Percentiles rank a stretch among this genome's conserved stretches.
phyloP scores from a whole-genome alignment of 148 eudicot genomes.

The Selenicereus undatus region DNA sequence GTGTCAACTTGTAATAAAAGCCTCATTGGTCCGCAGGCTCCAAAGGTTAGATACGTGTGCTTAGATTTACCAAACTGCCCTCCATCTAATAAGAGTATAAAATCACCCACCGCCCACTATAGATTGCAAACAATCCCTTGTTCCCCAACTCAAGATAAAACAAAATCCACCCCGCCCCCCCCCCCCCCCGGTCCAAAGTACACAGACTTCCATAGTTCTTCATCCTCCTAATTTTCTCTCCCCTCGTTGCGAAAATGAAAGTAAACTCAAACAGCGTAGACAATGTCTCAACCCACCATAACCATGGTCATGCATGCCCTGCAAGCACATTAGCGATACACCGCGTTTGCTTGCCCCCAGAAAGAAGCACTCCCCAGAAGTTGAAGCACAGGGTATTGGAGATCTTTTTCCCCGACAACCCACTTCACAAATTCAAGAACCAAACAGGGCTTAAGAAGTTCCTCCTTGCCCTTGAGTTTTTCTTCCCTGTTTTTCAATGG shows the following conservation, averaged over 20 bases:
- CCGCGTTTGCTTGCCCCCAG: constrained; percentile 71
- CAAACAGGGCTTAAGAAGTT: constrained; percentile 51
- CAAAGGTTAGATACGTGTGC: not conserved
- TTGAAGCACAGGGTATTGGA: constrained; percentile 55
- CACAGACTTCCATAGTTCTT: not conserved
- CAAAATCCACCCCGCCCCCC: not conserved
- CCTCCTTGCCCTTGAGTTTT: constrained; percentile 57
- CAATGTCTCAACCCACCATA: constrained; percentile 33
- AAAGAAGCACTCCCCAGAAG: constrained; percentile 48
- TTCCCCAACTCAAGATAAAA: not conserved
- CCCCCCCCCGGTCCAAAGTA: not conserved
- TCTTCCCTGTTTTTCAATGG: constrained; percentile 86
- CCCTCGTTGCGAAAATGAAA: constrained; percentile 28
- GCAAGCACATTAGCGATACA: constrained; percentile 40
- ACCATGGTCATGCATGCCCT: constrained; percentile 16
- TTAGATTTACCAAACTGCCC: constrained; percentile 18
- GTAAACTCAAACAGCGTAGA: constrained; percentile 68
- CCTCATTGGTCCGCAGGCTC: constrained; percentile 21
- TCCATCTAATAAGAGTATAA: not conserved
- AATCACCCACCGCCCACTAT: constrained; percentile 18
- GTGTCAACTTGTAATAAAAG: not conserved
- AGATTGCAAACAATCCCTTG: constrained; percentile 4
- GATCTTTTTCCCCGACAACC: constrained; percentile 87
- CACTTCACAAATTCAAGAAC: constrained; percentile 72
- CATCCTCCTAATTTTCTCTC: not conserved